These are phyloP conservation scores for Taphrina betulina DNA, from an alignment of 1,139 yeast species.

Conservation along the genomic window DNA sequence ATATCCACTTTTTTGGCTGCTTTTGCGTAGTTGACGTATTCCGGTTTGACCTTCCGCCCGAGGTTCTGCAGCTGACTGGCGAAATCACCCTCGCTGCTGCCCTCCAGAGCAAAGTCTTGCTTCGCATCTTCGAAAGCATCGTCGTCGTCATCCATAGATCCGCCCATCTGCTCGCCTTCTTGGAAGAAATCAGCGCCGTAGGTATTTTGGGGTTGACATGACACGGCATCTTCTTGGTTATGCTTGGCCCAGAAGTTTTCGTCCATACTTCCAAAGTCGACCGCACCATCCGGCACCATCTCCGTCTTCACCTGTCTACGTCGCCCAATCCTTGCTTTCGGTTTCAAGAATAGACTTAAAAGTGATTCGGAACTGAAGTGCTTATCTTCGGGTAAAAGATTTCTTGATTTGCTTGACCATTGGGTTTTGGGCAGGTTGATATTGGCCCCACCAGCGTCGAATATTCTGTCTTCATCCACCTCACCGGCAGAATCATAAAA, in stretches of 20 bases:
- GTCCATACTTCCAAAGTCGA: conserved; percentile 45
- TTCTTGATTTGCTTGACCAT: conserved; percentile 48
- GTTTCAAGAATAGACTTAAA: conserved; percentile 68
- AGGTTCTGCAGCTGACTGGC: conserved; percentile 38
- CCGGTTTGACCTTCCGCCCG: conserved; percentile 51
- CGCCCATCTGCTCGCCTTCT: conserved; percentile 42
- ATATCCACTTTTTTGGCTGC: conserved; percentile 86
- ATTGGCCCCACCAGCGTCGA: conserved; percentile 51
- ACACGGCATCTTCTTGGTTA: conserved; percentile 38
- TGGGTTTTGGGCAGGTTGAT: conserved; percentile 51
- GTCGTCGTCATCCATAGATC: conserved; percentile 36
- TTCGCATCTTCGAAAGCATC: conserved; percentile 35
- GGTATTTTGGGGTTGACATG: conserved; percentile 43
- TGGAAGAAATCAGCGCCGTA: conserved; percentile 52
- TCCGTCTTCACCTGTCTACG: conserved; percentile 32
- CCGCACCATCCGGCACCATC: conserved; percentile 12
- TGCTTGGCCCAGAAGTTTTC: conserved; percentile 71
- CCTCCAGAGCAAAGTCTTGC: conserved; percentile 14
- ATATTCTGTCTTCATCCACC: conserved; percentile 51
- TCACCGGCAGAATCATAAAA: conserved; percentile 52
- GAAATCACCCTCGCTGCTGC: conserved; percentile 36
- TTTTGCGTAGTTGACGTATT: conserved; percentile 70
- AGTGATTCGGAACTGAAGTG: conserved; percentile 69
- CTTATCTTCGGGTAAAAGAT: conserved; percentile 70
- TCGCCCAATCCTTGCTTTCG: conserved; percentile 45